Percentiles rank a stretch among this genome's conserved stretches.
These are phyloP conservation scores for Daldinia sp. DNA, from an alignment of 2,329 filamentous ascomycete genomes.

Conservation along the genomic window DNA sequence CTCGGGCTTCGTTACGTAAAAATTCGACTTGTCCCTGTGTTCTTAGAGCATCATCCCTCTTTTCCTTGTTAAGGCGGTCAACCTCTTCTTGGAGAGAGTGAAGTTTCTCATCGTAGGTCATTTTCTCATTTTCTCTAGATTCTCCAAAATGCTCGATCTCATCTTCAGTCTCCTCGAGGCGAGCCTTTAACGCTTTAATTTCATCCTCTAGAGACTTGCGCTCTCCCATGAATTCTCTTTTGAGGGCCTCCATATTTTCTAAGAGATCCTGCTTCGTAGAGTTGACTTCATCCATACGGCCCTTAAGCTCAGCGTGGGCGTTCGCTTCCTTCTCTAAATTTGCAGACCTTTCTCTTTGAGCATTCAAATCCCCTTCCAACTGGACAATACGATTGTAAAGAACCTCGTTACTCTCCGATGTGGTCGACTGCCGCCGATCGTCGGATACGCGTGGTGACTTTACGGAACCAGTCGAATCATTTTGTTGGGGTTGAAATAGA, in stretches of 20 bases:
- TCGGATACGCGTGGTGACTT: slow-evolving; percentile 53
- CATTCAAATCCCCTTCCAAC: slow-evolving; percentile 80
- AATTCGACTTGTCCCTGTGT: slow-evolving; percentile 69
- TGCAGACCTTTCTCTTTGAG: slow-evolving; percentile 74
- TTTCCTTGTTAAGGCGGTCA: slow-evolving; percentile 66
- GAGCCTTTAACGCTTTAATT: slow-evolving; percentile 76
- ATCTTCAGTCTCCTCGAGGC: slow-evolving; percentile 88
- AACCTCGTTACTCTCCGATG: slow-evolving; percentile 56
- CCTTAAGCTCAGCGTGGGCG: slow-evolving; percentile 64
- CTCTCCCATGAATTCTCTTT: slow-evolving; percentile 87
- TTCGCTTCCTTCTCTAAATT: slow-evolving; percentile 75
- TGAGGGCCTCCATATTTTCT: slow-evolving; percentile 91
- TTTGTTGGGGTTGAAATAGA: slow-evolving; percentile 62
- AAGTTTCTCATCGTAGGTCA: slow-evolving; percentile 72
- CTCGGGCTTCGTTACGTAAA: slow-evolving; percentile 66
- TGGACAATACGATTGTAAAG: slow-evolving; percentile 61
- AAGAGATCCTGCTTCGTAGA: slow-evolving; percentile 94
- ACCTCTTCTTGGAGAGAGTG: slow-evolving; percentile 76
- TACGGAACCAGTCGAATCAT: slow-evolving; percentile 59
- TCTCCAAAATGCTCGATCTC: slow-evolving; percentile 87
- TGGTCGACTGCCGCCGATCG: slow-evolving; percentile 55
- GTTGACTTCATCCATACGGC: slow-evolving; percentile 82
- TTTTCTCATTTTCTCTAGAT: slow-evolving; percentile 83
- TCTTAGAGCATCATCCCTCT: slow-evolving; percentile 64
- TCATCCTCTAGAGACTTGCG: slow-evolving; percentile 84